Evolutionary conservation across 1,284 basidiomycete genomes (phyloP).

Genomic region (Exobasidium cylindrosporum): DNA sequence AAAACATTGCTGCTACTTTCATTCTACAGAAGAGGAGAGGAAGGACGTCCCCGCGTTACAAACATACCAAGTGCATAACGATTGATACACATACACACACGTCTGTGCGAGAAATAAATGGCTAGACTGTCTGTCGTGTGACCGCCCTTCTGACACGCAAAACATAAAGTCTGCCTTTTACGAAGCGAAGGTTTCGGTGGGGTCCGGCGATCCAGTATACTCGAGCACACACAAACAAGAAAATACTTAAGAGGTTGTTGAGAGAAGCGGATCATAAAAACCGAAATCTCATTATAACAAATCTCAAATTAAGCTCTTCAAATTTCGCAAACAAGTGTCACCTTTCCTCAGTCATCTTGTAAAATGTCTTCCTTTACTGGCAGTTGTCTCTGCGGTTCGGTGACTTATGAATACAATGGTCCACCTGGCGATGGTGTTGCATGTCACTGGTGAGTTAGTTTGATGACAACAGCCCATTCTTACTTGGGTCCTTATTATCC

Average conservation of each 20-base stretch:
- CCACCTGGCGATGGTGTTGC: constrained; percentile 1
- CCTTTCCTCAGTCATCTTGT: not conserved
- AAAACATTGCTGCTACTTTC: too few relatives aligned
- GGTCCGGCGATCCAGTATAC: too few relatives aligned
- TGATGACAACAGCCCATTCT: not conserved
- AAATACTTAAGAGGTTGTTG: too few relatives aligned
- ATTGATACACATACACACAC: too few relatives aligned
- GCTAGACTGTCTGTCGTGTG: not conserved
- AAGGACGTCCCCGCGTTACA: too few relatives aligned
- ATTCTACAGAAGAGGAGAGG: too few relatives aligned
- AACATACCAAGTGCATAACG: too few relatives aligned
- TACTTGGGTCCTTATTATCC: not conserved
- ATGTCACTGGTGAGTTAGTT: not conserved
- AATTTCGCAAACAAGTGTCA: not conserved
- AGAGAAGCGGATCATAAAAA: too few relatives aligned
- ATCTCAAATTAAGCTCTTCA: not conserved
- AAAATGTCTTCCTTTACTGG: constrained; percentile 2
- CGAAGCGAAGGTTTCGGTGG: too few relatives aligned
- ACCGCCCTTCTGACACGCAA: too few relatives aligned
- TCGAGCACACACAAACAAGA: too few relatives aligned
- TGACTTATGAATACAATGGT: constrained; percentile 6
- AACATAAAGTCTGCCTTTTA: too few relatives aligned
- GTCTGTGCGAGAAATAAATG: constrained; percentile 1
- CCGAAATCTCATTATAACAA: not conserved
- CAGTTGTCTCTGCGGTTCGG: constrained; percentile 1